Conservation (phyloP, 345 rosid species). For the Viola odorata region DNA sequence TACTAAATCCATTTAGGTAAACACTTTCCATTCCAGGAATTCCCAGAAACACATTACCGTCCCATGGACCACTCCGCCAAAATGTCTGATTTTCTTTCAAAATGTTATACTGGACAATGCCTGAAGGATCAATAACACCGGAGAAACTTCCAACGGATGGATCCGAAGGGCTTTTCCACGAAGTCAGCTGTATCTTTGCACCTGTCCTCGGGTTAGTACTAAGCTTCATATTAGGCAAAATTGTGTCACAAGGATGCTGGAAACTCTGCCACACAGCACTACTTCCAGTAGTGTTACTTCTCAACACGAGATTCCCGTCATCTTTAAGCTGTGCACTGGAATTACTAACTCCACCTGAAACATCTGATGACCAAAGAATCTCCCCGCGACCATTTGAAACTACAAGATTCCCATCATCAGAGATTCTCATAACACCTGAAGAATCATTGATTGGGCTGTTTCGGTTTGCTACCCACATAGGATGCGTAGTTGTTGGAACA, state of each 20-base stretch:
- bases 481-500: background rate
- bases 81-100: conserved; percentile 36
- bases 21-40: conserved; percentile 20
- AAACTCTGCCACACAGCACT: conserved; percentile 54
- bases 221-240: conserved; percentile 35
- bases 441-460: conserved; percentile 12
- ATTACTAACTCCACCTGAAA: conserved; percentile 12
- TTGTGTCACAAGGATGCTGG: conserved; percentile 28
- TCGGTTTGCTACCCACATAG: conserved; percentile 12
- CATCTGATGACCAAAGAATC: conserved; percentile 51
- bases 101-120: conserved; percentile 34
- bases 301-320: conserved; percentile 47
- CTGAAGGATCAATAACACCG: background rate
- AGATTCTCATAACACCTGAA: conserved; percentile 30
- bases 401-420: conserved; percentile 36
- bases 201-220: conserved; percentile 22
- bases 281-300: conserved; percentile 16
- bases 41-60: conserved; percentile 36
- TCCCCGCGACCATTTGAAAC: conserved; percentile 30
- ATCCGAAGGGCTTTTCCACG: conserved; percentile 51
- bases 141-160: conserved; percentile 48
- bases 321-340: conserved; percentile 38
- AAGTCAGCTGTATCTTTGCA: conserved; percentile 23
- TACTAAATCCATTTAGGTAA: conserved; percentile 23
- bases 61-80: conserved; percentile 66